phyloP scores from a whole-genome alignment of 2,329 filamentous ascomycete genomes.

The Scytalidium sp. region DNA sequence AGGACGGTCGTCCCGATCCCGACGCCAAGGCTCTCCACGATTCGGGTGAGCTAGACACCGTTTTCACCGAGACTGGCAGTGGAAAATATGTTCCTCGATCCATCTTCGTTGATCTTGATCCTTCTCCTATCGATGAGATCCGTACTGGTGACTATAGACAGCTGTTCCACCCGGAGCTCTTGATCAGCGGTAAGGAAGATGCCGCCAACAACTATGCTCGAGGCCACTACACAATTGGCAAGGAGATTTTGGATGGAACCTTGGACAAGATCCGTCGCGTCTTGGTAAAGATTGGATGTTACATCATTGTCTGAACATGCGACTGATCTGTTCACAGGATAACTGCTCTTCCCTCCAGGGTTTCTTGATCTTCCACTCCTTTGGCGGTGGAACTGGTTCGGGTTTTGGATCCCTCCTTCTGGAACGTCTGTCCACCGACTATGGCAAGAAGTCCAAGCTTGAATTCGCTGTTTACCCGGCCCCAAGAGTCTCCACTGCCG shows the following conservation, averaged over 20 bases:
- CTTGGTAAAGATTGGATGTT: slow-evolving; percentile 40
- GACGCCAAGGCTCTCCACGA: slow-evolving; percentile 49
- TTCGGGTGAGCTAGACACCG: slow-evolving; percentile 59
- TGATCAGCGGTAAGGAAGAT: slow-evolving; percentile 68
- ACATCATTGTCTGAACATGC: not conserved
- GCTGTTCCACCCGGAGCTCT: slow-evolving; percentile 63
- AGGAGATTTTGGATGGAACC: slow-evolving; percentile 62
- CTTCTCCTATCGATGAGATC: slow-evolving; percentile 66
- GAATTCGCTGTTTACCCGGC: slow-evolving; percentile 66
- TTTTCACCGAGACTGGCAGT: slow-evolving; percentile 61
- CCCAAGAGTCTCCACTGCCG: slow-evolving; percentile 61
- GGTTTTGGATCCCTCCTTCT: slow-evolving; percentile 64
- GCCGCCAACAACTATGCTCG: slow-evolving; percentile 69
- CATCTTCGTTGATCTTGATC: slow-evolving; percentile 66
- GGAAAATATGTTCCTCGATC: slow-evolving; percentile 68
- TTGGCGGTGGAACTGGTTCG: slow-evolving; percentile 65
- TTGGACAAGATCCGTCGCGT: slow-evolving; percentile 64
- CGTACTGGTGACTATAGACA: slow-evolving; percentile 59
- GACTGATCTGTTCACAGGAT: slow-evolving; percentile 37
- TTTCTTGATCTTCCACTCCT: slow-evolving; percentile 68
- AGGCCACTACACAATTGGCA: slow-evolving; percentile 67
- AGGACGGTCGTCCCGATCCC: slow-evolving; percentile 56
- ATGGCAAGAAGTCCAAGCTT: slow-evolving; percentile 67
- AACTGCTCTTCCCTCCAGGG: slow-evolving; percentile 65
- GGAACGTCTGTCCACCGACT: slow-evolving; percentile 61